Evolutionary conservation across 129 eudicot species (phyloP), one percentile per base, ranked within the genome.

Genomic region (Helianthus tuberosus): DNA sequence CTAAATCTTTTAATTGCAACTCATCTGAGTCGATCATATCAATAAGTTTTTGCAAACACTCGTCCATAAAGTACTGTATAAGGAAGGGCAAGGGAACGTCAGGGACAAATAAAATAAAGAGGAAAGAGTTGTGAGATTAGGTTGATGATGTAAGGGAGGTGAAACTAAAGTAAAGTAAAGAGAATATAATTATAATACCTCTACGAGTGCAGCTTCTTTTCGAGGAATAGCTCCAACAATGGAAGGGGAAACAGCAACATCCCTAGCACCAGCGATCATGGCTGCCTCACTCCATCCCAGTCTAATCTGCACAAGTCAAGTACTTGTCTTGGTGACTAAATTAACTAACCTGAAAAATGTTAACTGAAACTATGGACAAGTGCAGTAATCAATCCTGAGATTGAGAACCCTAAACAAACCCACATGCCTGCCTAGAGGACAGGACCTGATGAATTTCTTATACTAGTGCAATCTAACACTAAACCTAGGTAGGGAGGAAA

Each of bases 181-280:
- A n/a, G n/a, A n/a, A n/a, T n/a, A n/a, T n/a, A n/a, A n/a, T n/a
- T n/a, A n/a, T 6, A 14, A 70, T 39, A 93, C 98, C 97, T 93
- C 98, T 5, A 90, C 93, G 12, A 93, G 89, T 8, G 96, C 96
- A 73, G 88, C 98, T 79, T 93, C 97, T 80, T 93, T 93, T 51
- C 91, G 82, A 38, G 98, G 87, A 77, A 93, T 86, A 69, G 97
- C 57, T 63, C 98, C 98, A 66, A 90, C 96, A 43, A 93, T 88
- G 79, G 98, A 87, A 78, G 98, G 98, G 53, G 98, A 93, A 16
- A 93, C 75, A 38, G 85, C 91, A 75, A 71, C 93, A 29, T 93
- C 98, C 79, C 93, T 85, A 3, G 98, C 98, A 75, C 97, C 98
- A 8, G 98, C 96, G 76, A 93, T 80, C 98, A 93, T 90, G 27